Conservation (phyloP, 306 rosid species). For the Rosa multiflora region DNA sequence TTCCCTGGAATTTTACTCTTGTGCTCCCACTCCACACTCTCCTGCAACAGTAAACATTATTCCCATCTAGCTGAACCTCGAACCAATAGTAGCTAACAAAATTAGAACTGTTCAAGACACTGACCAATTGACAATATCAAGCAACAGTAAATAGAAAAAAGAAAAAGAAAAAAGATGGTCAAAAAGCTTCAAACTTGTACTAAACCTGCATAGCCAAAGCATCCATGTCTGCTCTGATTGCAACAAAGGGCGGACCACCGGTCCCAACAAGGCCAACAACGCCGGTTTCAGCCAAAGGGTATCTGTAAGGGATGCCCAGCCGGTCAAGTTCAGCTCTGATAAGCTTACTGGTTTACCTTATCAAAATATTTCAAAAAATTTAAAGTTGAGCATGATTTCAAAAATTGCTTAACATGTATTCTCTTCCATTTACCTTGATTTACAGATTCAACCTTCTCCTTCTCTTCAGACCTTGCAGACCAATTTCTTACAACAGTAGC, state of each 20-base stretch:
- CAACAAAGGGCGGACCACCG: slow-evolving; percentile 70
- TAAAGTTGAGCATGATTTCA: too few relatives aligned
- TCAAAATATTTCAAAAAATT: too few relatives aligned
- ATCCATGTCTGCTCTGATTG: slow-evolving; percentile 92
- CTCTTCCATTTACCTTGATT: too few relatives aligned
- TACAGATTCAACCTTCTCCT: too few relatives aligned
- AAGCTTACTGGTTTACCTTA: slow-evolving; percentile 71
- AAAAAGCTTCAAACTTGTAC: not conserved
- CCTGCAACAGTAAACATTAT: slow-evolving; percentile 37
- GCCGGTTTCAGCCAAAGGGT: slow-evolving; percentile 78
- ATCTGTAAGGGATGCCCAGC: slow-evolving; percentile 49
- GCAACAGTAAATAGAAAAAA: too few relatives aligned
- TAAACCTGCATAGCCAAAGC: slow-evolving; percentile 76
- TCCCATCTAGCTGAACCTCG: not conserved
- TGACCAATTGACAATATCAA: not conserved
- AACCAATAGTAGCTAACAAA: not conserved
- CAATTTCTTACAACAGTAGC: too few relatives aligned
- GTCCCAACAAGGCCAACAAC: slow-evolving; percentile 71
- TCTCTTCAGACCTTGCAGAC: too few relatives aligned
- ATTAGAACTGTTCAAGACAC: not conserved
- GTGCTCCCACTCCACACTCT: slow-evolving; percentile 84
- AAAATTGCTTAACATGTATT: too few relatives aligned
- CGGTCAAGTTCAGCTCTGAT: slow-evolving; percentile 63
- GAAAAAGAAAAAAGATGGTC: not conserved
- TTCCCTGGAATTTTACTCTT: slow-evolving; percentile 85